Percentiles rank a stretch among this genome's conserved stretches.
These are phyloP conservation scores for Xerocomus spinulosus DNA, from an alignment of 768 basidiomycete species.

Conservation along the genomic window DNA sequence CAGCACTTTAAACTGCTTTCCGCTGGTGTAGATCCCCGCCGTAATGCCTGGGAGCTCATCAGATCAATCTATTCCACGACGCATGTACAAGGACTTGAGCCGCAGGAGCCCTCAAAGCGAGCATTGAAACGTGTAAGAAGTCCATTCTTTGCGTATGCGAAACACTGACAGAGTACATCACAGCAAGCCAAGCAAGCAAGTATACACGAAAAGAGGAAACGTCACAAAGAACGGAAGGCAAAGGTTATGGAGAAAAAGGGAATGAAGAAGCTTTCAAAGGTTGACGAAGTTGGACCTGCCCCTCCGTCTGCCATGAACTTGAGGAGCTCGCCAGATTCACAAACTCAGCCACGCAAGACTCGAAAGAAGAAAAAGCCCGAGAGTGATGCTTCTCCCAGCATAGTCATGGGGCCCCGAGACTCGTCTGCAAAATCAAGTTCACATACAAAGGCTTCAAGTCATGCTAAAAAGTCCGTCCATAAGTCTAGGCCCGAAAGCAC, in stretches of 20 bases:
- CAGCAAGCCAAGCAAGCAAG: conserved; percentile 46
- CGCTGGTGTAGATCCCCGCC: conserved; percentile 34
- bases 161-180: background rate
- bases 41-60: conserved; percentile 46
- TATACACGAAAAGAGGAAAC: conserved; percentile 45
- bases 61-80: conserved; percentile 9
- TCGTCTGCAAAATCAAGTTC: conserved; percentile 1
- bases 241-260: conserved; percentile 38
- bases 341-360: background rate
- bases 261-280: background rate
- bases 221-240: conserved; percentile 41
- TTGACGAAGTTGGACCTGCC: background rate
- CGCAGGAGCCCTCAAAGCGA: conserved; percentile 47
- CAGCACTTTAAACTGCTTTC: conserved; percentile 46
- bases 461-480: background rate
- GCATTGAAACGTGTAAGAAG: conserved; percentile 56
- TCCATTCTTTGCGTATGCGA: background rate
- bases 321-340: background rate
- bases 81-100: background rate
- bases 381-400: background rate
- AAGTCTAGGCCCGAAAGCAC: conserved; percentile 2
- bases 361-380: conserved; percentile 18
- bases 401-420: background rate
- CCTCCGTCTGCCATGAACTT: background rate
- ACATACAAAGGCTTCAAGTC: background rate